phyloP scores from a whole-genome alignment of 805 yeast species.

The Candida michaelii region DNA sequence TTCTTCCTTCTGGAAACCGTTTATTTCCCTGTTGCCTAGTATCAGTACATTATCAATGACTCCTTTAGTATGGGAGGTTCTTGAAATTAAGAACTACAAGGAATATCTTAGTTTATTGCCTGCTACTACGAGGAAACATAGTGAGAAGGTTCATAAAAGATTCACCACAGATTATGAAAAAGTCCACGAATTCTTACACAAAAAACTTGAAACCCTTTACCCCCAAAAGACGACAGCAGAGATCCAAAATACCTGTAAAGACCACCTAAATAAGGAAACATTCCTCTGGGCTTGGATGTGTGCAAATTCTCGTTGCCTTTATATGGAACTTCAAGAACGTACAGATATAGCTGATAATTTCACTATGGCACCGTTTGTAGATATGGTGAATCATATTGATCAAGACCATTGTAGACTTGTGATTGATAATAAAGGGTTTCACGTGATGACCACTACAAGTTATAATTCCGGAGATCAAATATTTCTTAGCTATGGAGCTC shows the following conservation, averaged over 20 bases:
- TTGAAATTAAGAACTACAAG: constrained; percentile 23
- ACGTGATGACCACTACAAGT: constrained; percentile 37
- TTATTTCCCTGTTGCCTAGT: constrained; percentile 63
- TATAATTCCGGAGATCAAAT: constrained; percentile 54
- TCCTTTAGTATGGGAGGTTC: constrained; percentile 64
- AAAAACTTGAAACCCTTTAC: constrained; percentile 2
- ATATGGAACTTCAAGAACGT: constrained; percentile 63
- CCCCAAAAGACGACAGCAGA: not conserved
- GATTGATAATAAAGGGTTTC: constrained; percentile 50
- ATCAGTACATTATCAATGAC: constrained; percentile 49
- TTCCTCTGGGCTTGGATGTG: constrained; percentile 80
- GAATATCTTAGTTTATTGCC: constrained; percentile 46
- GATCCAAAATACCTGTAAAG: not conserved
- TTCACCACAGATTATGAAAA: constrained; percentile 47
- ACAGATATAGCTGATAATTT: constrained; percentile 60
- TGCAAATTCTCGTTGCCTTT: constrained; percentile 88
- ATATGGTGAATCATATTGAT: constrained; percentile 74
- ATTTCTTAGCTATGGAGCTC: constrained; percentile 81
- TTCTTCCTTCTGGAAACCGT: constrained; percentile 59
- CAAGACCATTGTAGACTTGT: constrained; percentile 54
- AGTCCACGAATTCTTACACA: constrained; percentile 19
- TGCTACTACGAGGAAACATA: constrained; percentile 35
- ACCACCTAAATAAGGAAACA: constrained; percentile 10
- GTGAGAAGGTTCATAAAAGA: constrained; percentile 39
- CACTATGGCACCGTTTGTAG: constrained; percentile 90